Base-by-base conservation (phyloP, 2,329 filamentous ascomycete species). In the Reticulascus tulasneorum region DNA sequence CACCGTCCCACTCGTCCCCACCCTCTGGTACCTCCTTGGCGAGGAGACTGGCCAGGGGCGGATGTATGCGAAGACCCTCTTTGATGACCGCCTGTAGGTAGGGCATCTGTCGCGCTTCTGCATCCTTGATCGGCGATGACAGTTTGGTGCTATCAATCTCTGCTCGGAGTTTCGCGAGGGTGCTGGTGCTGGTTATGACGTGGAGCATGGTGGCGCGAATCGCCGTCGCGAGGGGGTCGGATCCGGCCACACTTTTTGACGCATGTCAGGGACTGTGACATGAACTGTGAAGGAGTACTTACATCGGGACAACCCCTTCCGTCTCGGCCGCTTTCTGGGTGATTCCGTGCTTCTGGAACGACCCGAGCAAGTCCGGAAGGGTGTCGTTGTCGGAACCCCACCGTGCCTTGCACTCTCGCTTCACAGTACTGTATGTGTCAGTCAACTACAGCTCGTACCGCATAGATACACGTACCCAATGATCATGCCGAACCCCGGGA, bases 51-150 rank as follows among this genome's bases (percentile, higher is more conserved):
- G 56, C 50, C 6, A 49, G 40, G 1, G 75, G 73, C 0, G 75
- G 74, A 8, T 71, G 68, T 39, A 78, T 57, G 4, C 75, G 71
- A 59, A 79, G 69, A 3, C 69, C 66, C 49, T 79, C 75, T 27
- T 71, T 73, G 9, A 79, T 58, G 32, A 74, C 75, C 1, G 74
- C 75, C 52, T 77, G 74, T 47, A 79, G 64, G 51, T 77, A 78
- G 0, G 65, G 56, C 6, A 79, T 56, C 9, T 47, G 52, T 45
- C 76, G 71, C 2, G 64, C 58, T 45, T 77, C 60, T 3, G 48
- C 47, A 64, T 70, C 74, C 5, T 23, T 12, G 12, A 58, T 44
- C 23, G 45, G 35, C 3, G 33, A 44, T 6, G 42, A 37, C 9
- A 33, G 18, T 16, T 42, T 36, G 7, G 52, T 52, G 0, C 44